Conservation (phyloP, 257 asterid genomes). For the Prunella vulgaris region DNA sequence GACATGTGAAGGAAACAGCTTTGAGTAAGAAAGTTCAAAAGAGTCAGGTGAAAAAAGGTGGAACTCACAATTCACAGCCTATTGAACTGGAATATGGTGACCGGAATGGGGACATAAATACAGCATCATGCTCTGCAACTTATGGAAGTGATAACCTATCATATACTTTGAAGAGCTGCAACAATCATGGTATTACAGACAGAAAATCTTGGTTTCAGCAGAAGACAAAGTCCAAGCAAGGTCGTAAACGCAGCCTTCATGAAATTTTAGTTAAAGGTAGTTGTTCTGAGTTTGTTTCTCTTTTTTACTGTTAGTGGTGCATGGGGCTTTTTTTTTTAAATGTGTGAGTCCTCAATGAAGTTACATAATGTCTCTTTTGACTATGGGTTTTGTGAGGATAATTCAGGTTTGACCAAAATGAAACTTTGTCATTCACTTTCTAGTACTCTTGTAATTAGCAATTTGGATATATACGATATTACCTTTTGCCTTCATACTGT, state of each 20-base stretch:
- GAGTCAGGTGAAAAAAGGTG: slow-evolving; percentile 18
- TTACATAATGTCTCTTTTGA: background rate
- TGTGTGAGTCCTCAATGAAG: slow-evolving; percentile 9
- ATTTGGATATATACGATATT: background rate
- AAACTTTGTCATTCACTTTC: background rate
- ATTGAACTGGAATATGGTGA: slow-evolving; percentile 28
- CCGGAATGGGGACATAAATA: slow-evolving; percentile 24
- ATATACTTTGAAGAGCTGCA: slow-evolving; percentile 24
- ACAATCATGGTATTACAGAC: slow-evolving; percentile 20
- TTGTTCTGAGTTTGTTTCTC: slow-evolving; percentile 3
- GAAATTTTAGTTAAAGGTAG: slow-evolving; percentile 46
- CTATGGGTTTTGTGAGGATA: slow-evolving; percentile 3
- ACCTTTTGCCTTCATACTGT: slow-evolving; percentile 4
- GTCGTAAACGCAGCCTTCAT: slow-evolving; percentile 44
- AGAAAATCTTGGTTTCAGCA: slow-evolving; percentile 19
- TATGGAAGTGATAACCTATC: slow-evolving; percentile 25
- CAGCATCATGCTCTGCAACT: slow-evolving; percentile 20
- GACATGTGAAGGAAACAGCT: slow-evolving; percentile 19
- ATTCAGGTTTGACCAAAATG: slow-evolving; percentile 10
- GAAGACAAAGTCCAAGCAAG: slow-evolving; percentile 35
- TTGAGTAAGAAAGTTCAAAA: slow-evolving; percentile 21
- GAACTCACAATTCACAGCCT: slow-evolving; percentile 5
- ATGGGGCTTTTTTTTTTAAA: background rate
- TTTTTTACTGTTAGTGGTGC: background rate
- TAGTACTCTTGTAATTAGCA: slow-evolving; percentile 1